Base-by-base conservation (phyloP, 2,329 filamentous ascomycete species). In the Ophiocordyceps camponoti-leonardi region DNA sequence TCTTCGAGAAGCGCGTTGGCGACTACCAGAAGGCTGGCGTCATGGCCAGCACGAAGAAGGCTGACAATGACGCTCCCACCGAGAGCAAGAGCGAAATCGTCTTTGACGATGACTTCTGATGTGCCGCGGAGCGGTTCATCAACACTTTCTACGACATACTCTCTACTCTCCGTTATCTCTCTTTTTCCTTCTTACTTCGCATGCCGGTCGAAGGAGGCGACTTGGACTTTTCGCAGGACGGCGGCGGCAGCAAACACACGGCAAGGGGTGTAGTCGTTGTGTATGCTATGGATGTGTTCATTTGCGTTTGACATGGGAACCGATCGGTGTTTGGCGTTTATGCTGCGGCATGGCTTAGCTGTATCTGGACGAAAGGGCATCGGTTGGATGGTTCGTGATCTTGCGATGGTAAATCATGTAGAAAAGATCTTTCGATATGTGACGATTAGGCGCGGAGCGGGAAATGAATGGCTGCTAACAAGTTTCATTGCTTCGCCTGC, bases 11-110 rank as follows among this genome's bases (percentile, higher is more conserved):
- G 84, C 86, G 92, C 57, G 92, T 98, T 47, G 92, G 83, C 64
- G 92, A 98, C 61, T 98, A 98, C 78, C 92, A 98, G 71, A 98
- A 98, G 77, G 88, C 92, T 35, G 92, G 92, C 72, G 90, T 98
- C 65, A 94, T 98, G 86, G 82, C 82, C 59, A 88, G 84, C 69
- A 84, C 81, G 56, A 84, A 83, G 69, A 87, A 87, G 72, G 63
- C 69, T n/a, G 68, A 73, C 19, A 64, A 71, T 11, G 35, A 39
- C 28, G 63, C 62, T 6, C 55, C 59, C 19, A 52, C 57, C 7
- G 67, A 78, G 49, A 62, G 69, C 50, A 68, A 74, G 63, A 64
- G 64, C 51, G 71, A 73, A 58, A 93, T 98, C 69, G 74, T 68
- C 63, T 96, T 98, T 58, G 88, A 96, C 55, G 90, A 96, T 54